Base-by-base conservation (phyloP, 2,329 filamentous ascomycete genomes). In the Calonectria pauciramosa region DNA sequence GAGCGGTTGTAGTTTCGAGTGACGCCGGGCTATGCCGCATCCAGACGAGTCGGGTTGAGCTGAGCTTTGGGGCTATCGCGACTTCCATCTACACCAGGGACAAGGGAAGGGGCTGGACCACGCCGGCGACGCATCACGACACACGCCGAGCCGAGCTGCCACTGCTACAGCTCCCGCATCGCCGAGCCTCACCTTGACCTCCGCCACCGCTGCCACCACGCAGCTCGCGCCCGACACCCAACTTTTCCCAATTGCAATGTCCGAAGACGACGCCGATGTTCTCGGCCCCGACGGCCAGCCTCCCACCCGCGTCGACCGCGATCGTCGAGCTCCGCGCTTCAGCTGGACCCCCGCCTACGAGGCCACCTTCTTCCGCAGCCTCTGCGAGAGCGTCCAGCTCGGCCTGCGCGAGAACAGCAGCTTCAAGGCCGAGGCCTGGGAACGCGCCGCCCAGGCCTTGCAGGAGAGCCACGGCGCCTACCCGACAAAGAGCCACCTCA, bases 381-480 rank as follows among this genome's bases (percentile, higher is more conserved):
- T 92, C 7, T 91, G 90, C 84, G 89, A 92, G 77, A 91, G 90
- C 44, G 90, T 92, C 77, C 86, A 88, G 80, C 85, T 91, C 56
- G 90, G 90, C 75, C 86, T 90, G 71, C 87, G 88, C 76, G 89
- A 91, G 78, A 90, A 90, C 77, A 90, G 90, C 83, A 91, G 89
- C 85, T 92, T 92, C 86, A 92, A 92, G 83, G 86, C 88, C 23
- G 90, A 91, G 80, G 90, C 90, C 2, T 92, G 90, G 90, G 89
- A 91, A 71, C 89, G 89, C 76, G 90, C 90, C 59, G 87, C 88
- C 70, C 84, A 86, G 60, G 90, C 89, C 38, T 83, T 92, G 70
- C 87, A 89, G 83, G 88, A 90, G 36, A 87, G 87, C 69, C 90
- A 92, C 79, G 86, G 86, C 79, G 90, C 90, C 59, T 91, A 87